phyloP scores from a whole-genome alignment of 768 basidiomycete species.

The Leccinum olivaceopallidum region DNA sequence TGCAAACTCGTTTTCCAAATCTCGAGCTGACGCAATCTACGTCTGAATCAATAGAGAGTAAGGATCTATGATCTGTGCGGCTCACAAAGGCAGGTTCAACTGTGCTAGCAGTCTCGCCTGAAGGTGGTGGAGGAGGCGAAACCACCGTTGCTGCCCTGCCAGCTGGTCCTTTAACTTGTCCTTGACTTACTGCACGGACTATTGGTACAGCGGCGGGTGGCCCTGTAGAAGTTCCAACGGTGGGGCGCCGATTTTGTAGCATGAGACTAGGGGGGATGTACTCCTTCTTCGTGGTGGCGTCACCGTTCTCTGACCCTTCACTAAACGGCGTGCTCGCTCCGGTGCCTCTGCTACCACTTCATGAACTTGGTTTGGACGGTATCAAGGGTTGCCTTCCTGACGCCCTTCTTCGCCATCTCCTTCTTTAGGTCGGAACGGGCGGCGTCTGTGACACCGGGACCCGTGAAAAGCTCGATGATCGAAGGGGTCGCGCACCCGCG shows the following conservation, averaged over 20 bases:
- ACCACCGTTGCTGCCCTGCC: constrained; percentile 56
- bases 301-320: constrained; percentile 60
- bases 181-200: constrained; percentile 48
- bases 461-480: constrained; percentile 83
- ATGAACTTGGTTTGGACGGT: constrained; percentile 58
- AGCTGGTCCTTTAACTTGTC: constrained; percentile 53
- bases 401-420: constrained; percentile 80
- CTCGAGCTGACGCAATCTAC: constrained; percentile 81
- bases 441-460: constrained; percentile 76
- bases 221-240: constrained; percentile 32
- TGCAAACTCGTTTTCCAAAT: constrained; percentile 84
- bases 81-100: constrained; percentile 72
- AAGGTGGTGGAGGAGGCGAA: constrained; percentile 42
- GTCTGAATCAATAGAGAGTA: constrained; percentile 1
- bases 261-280: constrained; percentile 78
- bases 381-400: constrained; percentile 87
- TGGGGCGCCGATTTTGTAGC: constrained; percentile 52
- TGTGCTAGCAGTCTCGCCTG: constrained; percentile 44
- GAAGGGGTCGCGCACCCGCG: constrained; percentile 83
- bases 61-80: constrained; percentile 4
- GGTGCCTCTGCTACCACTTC: constrained; percentile 37
- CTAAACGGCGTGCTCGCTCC: constrained; percentile 47
- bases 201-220: constrained; percentile 32
- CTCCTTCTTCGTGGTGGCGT: constrained; percentile 42
- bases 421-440: constrained; percentile 95